Conservation (phyloP, 306 rosid species). For the Prunus mume region DNA sequence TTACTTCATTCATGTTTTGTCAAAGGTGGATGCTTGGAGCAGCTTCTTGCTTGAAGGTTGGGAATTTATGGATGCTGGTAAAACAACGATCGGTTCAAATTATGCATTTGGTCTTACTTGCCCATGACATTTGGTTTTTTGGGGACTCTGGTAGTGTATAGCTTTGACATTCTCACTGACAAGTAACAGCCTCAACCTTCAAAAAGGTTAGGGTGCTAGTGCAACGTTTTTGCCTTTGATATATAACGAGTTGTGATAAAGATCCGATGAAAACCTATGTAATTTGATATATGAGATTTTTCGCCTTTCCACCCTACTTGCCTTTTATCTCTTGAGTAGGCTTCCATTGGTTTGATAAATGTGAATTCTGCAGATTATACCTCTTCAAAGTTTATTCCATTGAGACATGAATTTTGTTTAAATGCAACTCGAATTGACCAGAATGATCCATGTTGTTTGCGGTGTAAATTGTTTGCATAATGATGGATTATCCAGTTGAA, state of each 20-base stretch:
- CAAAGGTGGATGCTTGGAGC: neutral
- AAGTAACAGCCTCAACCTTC: neutral
- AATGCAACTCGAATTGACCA: neutral
- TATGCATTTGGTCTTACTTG: neutral
- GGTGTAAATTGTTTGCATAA: neutral
- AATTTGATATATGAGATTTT: neutral
- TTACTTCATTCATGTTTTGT: constrained; percentile 8
- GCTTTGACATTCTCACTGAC: neutral
- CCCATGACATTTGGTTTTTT: no score
- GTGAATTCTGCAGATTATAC: neutral
- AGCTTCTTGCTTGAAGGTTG: neutral
- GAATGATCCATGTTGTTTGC: neutral
- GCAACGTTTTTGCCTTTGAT: neutral
- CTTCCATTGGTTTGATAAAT: neutral
- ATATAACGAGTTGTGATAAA: neutral
- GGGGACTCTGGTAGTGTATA: neutral
- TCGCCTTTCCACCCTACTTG: neutral
- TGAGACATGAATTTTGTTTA: neutral
- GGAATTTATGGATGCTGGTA: neutral
- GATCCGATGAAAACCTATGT: neutral
- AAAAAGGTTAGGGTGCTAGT: neutral
- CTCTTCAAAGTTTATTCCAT: neutral
- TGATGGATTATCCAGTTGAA: neutral
- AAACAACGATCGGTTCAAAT: neutral
- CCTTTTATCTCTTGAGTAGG: neutral